Conservation (phyloP, 2,329 filamentous ascomycete genomes). For the Endoconidiophora polonica region DNA sequence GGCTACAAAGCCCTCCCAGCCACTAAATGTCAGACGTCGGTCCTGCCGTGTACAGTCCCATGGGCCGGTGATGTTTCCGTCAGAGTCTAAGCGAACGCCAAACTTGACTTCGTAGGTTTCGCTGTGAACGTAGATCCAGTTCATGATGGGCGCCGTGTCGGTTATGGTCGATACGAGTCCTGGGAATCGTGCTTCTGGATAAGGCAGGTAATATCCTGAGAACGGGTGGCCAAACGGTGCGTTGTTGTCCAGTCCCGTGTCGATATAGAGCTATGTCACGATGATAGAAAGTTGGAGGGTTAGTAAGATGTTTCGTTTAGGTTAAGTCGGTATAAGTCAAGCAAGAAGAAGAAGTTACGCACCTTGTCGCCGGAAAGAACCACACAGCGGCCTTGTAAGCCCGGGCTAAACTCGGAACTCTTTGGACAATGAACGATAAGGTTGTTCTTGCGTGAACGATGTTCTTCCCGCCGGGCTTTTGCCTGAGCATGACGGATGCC, state of each 20-base stretch:
- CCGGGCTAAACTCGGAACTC: conserved; percentile 26
- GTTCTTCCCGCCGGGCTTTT: conserved; percentile 29
- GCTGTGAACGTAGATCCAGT: conserved; percentile 33
- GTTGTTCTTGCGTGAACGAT: conserved; percentile 31
- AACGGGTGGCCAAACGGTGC: conserved; percentile 31
- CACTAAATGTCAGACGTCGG: conserved; percentile 30
- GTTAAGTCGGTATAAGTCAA: no score
- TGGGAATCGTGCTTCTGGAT: conserved; percentile 32
- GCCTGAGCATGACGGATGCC: conserved; percentile 30
- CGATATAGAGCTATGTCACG: conserved; percentile 22
- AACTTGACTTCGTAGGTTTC: conserved; percentile 30
- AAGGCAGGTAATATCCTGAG: conserved; percentile 39
- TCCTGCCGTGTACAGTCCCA: conserved; percentile 37
- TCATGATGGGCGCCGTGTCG: conserved; percentile 31
- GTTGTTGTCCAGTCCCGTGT: conserved; percentile 21
- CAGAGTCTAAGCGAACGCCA: conserved; percentile 26
- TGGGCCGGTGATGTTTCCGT: conserved; percentile 28
- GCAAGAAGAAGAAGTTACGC: conserved; percentile 1
- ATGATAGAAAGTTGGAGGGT: not conserved
- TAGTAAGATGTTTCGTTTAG: not conserved
- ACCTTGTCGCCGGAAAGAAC: conserved; percentile 29
- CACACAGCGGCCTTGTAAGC: conserved; percentile 28
- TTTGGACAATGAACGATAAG: conserved; percentile 30
- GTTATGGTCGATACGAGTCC: conserved; percentile 32
- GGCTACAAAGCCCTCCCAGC: conserved; percentile 33